These are phyloP conservation scores for Geoglossum cookeanum DNA, from an alignment of 2,329 filamentous ascomycete genomes.

Conservation along the genomic window DNA sequence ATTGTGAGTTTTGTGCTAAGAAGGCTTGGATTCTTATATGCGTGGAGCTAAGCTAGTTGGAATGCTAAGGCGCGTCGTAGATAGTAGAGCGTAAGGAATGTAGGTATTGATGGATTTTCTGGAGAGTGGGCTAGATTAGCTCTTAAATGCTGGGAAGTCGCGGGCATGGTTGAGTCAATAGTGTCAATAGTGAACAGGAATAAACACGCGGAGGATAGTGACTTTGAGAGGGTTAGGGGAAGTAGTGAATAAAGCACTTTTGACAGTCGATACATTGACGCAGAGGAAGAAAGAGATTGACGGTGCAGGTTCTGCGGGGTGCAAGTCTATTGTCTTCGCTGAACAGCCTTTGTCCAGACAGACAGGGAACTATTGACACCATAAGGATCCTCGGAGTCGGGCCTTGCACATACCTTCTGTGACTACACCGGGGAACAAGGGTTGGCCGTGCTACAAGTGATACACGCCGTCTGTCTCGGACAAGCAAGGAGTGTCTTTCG, in stretches of 20 bases:
- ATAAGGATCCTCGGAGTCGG: too few species aligned
- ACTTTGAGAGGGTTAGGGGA: too few species aligned
- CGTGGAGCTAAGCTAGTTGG: neutral
- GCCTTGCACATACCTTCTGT: neutral
- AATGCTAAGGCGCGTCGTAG: neutral
- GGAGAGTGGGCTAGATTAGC: neutral
- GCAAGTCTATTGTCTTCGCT: neutral
- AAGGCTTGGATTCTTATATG: neutral
- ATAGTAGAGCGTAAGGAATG: neutral
- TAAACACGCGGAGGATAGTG: too few species aligned
- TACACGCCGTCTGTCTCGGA: neutral
- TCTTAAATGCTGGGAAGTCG: too few species aligned
- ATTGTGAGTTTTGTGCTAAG: slow-evolving; percentile 7
- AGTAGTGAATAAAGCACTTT: too few species aligned
- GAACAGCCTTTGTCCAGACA: too few species aligned
- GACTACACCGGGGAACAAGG: neutral
- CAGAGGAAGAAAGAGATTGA: too few species aligned
- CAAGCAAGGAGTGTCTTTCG: neutral
- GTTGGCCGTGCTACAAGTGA: neutral
- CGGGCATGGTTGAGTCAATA: too few species aligned
- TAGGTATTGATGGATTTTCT: neutral
- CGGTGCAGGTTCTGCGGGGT: neutral
- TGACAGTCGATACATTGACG: too few species aligned
- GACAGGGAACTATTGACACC: too few species aligned
- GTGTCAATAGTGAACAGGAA: too few species aligned